A percentile compares a stretch with the other conserved stretches of the same genome.
Conservation (phyloP, 768 basidiomycete species). For the Paxillus ammoniavirescens region DNA sequence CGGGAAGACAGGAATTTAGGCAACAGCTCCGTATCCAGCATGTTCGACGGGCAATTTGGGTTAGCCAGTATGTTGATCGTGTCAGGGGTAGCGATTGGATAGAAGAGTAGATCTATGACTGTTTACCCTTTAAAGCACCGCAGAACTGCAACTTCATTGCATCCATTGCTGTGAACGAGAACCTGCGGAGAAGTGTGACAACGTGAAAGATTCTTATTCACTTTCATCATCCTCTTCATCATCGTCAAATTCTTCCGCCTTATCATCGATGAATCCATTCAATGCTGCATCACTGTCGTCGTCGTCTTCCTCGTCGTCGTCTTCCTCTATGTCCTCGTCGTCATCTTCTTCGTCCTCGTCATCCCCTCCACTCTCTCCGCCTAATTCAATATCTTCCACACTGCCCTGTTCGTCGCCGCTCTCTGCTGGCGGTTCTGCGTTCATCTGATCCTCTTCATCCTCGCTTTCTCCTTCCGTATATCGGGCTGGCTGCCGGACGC, state of each 20-base stretch:
- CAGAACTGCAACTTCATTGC: slow-evolving; percentile 1
- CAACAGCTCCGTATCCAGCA: slow-evolving; percentile 49
- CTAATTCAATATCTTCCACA: slow-evolving; percentile 76
- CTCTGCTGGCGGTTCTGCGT: slow-evolving; percentile 59
- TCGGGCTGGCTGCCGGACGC: slow-evolving; percentile 40
- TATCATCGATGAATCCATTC: slow-evolving; percentile 61
- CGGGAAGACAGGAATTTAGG: slow-evolving; percentile 27
- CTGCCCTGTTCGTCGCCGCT: slow-evolving; percentile 70
- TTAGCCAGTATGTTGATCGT: slow-evolving; percentile 60
- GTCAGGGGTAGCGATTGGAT: slow-evolving; percentile 67
- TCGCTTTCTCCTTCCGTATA: slow-evolving; percentile 85
- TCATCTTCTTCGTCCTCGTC: slow-evolving; percentile 43
- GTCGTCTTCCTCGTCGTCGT: slow-evolving; percentile 41
- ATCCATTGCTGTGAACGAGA: background rate
- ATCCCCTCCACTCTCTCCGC: slow-evolving; percentile 56
- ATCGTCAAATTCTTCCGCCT: slow-evolving; percentile 54
- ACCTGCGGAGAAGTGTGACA: background rate
- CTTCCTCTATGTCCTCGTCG: slow-evolving; percentile 43
- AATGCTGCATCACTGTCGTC: slow-evolving; percentile 39
- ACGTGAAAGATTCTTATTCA: slow-evolving; percentile 29
- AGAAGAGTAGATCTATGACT: slow-evolving; percentile 46
- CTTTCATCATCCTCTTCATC: slow-evolving; percentile 50
- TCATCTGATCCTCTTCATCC: slow-evolving; percentile 58
- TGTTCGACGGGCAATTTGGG: slow-evolving; percentile 56
- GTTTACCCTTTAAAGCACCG: background rate